Base-by-base conservation (phyloP, 306 rosid genomes). In the Glycine soja region DNA sequence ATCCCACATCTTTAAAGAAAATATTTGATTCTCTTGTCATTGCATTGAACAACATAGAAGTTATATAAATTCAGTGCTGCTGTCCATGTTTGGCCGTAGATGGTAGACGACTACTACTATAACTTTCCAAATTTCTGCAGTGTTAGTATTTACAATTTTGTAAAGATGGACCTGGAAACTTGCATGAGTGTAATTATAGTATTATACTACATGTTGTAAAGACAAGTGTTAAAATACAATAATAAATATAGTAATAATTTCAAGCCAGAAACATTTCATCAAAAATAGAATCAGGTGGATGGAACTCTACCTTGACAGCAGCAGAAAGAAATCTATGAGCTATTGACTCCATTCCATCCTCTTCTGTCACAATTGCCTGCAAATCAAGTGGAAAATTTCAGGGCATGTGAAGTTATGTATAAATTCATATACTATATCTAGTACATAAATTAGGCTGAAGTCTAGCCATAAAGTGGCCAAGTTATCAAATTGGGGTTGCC, bases 251-350 rank as follows among this genome's bases (percentile, higher is more conserved):
- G 61, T 62, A 64, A 65, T 64, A 62, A 64, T 71, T 42, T 8
- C 15, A 48, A 57, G 74, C 46, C 57, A 75, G 70, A 71, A 76
- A 56, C 51, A 69, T 63, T 79, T 78, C 69, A 54, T 53, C 76
- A 30, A 36, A 12, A 70, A 11, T 24, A 47, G 46, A 79, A 74
- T 78, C 56, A 47, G 52, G 68, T 6, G 54, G 66, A 65, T 61
- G 70, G 57, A 50, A 48, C 75, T 36, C 36, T 88, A 95, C 99
- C 97, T 95, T 95, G 72, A 95, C 83, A 43, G 99, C 98, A 32
- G 99, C 99, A 57, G 99, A 95, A 73, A 95, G 99, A 79, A 95
- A 95, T 87, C 98, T 89, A 76, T 95, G 98, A 88, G 99, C 99
- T 77, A 93, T 95, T 8, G 99, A 95, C 63, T 95, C 99, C 99